Conservation (phyloP, 257 asterid species). For the Solanum sejunctum region DNA sequence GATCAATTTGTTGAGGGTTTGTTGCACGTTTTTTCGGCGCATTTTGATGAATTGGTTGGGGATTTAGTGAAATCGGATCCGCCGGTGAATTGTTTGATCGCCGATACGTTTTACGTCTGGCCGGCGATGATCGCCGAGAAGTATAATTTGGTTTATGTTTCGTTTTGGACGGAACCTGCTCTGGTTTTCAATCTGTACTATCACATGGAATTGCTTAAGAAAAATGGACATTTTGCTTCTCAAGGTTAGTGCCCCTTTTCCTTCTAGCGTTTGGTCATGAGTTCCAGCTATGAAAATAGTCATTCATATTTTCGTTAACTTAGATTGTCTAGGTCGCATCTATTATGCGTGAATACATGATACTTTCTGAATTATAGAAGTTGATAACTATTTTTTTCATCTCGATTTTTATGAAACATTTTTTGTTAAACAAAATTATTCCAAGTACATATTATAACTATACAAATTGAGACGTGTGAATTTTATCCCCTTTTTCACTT, state of each 20-base stretch:
- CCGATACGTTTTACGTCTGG: conserved; percentile 62
- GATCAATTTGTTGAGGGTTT: conserved; percentile 56
- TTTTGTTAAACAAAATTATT: too few relatives aligned
- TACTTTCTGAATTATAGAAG: background rate
- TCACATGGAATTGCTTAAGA: conserved; percentile 55
- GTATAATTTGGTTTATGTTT: conserved; percentile 39
- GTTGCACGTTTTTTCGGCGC: conserved; percentile 40
- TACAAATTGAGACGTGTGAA: too few relatives aligned
- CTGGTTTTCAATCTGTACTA: conserved; percentile 47
- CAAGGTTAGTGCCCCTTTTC: conserved; percentile 13
- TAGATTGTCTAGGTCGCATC: background rate
- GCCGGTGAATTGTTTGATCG: conserved; percentile 44
- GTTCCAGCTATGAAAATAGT: background rate
- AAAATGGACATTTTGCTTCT: conserved; percentile 50
- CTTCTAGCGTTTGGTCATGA: background rate
- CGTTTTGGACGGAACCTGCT: conserved; percentile 78
- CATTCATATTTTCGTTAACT: background rate
- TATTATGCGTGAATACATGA: background rate
- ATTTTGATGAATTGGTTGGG: conserved; percentile 45
- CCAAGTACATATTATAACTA: too few relatives aligned
- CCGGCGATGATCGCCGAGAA: conserved; percentile 43
- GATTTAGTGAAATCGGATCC: conserved; percentile 28
- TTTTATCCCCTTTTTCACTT: too few relatives aligned
- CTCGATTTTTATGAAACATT: background rate
- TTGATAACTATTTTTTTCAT: background rate